phyloP scores from a whole-genome alignment of 2,329 filamentous ascomycete genomes.

The Fusarium newnesense region DNA sequence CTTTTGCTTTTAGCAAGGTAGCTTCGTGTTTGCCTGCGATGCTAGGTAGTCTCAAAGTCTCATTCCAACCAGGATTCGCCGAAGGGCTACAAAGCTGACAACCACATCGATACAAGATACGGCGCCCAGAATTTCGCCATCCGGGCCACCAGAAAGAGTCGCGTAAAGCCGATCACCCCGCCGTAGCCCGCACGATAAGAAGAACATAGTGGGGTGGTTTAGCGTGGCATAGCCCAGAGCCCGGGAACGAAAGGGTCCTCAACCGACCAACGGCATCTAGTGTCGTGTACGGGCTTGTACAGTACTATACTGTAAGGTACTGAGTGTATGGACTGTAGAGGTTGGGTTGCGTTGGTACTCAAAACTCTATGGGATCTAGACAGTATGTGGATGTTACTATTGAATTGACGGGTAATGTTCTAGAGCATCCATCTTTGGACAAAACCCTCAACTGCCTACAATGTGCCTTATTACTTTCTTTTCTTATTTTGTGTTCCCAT shows the following conservation, averaged over 20 bases:
- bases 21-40: constrained; percentile 32
- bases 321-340: constrained; percentile 11
- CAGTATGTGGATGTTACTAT: constrained; percentile 10
- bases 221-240: constrained; percentile 16
- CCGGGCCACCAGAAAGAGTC: constrained; percentile 14
- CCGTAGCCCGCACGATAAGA: constrained; percentile 26
- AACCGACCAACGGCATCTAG: constrained; percentile 3
- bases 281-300: neutral
- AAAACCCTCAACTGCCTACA: constrained; percentile 7
- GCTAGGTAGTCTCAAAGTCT: constrained; percentile 7
- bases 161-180: constrained; percentile 27
- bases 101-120: constrained; percentile 16
- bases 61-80: constrained; percentile 33
- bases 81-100: constrained; percentile 16
- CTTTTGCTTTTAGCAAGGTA: neutral
- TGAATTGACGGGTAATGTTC: constrained; percentile 8
- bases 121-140: constrained; percentile 14
- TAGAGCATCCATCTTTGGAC: constrained; percentile 22
- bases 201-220: constrained; percentile 17
- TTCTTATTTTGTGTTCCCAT: neutral
- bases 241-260: constrained; percentile 27
- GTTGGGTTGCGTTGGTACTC: constrained; percentile 3
- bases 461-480: neutral
- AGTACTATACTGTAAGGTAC: constrained; percentile 13
- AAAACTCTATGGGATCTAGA: constrained; percentile 24